Evolutionary conservation across 2,329 filamentous ascomycete genomes (phyloP), one percentile per base, ranked within the genome.

Genomic region (Arthrobotrys iridis): DNA sequence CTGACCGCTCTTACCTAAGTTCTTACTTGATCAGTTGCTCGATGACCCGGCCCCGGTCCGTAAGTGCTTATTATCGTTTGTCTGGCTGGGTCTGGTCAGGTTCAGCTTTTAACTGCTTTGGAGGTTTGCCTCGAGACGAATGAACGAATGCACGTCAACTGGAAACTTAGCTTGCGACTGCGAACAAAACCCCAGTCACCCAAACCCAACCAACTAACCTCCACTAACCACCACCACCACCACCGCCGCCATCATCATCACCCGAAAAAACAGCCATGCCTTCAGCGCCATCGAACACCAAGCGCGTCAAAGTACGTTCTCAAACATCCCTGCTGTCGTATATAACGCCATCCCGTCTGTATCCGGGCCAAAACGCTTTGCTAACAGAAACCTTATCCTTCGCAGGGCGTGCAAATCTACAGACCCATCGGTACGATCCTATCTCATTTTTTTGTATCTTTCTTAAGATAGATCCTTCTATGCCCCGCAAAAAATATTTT

Each of bases 361-460:
- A 35, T 28, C 65, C 45, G 57, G 57, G 22, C 13, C 52, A 26
- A 43, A 37, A 20, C 18, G 13, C 41, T 57, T 45, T n/a, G n/a
- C n/a, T n/a, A n/a, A n/a, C n/a, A n/a, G n/a, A n/a, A n/a, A n/a
- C n/a, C n/a, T n/a, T n/a, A n/a, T n/a, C n/a, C n/a, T 55, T 43
- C 45, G 28, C 43, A 78, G 77, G 72, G 72, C 63, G 63, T 73
- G 46, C 77, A 77, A 70, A 77, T 78, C 26, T 77, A 77, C 50
- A 67, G 77, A 37, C 77, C 77, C 10, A 78, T 78, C 43, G 70
- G 71, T 77, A 71, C 28, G 13, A 7, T 1, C 26, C 26, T 20
- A 30, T 22, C 52, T 5, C 20, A 18, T 18, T n/a, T 13, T 28
- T 13, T 50, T 13, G 30, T 11, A 28, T 28, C 33, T 22, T 26